phyloP scores from a whole-genome alignment of 2,329 filamentous ascomycete genomes.

The Verticillium dahliae region DNA sequence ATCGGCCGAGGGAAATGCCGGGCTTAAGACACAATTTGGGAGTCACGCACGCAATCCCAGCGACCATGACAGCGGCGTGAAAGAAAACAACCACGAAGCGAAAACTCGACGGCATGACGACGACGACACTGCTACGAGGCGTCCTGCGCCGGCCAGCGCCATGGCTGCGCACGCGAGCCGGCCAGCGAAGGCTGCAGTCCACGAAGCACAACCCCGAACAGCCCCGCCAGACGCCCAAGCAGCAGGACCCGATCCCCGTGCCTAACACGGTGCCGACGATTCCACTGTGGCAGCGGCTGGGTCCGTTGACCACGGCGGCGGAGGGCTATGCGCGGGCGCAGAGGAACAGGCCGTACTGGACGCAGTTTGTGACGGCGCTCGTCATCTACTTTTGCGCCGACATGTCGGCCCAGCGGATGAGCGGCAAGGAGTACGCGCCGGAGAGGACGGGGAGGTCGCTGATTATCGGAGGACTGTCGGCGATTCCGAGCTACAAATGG shows the following conservation, averaged over 20 bases:
- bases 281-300: constrained; percentile 50
- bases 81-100: background rate
- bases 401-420: constrained; percentile 67
- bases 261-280: constrained; percentile 33
- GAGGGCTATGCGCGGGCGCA: constrained; percentile 65
- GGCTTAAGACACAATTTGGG: background rate
- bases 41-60: background rate
- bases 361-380: constrained; percentile 69
- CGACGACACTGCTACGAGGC: constrained; percentile 14
- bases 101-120: constrained; percentile 11
- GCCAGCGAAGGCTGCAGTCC: constrained; percentile 16
- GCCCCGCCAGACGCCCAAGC: constrained; percentile 7
- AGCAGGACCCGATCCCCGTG: constrained; percentile 30
- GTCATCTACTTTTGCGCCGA: constrained; percentile 77
- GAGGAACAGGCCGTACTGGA: constrained; percentile 65
- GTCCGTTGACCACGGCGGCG: constrained; percentile 46
- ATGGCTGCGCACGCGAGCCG: constrained; percentile 9
- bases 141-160: constrained; percentile 20
- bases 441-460: constrained; percentile 64
- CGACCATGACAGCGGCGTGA: constrained; percentile 4
- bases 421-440: constrained; percentile 58
- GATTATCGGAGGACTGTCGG: constrained; percentile 63
- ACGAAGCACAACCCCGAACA: constrained; percentile 9
- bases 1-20: background rate
- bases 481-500: constrained; percentile 80